These are phyloP conservation scores for Taxawa tesnikishii DNA, from an alignment of 2,329 filamentous ascomycete genomes.

Conservation along the genomic window DNA sequence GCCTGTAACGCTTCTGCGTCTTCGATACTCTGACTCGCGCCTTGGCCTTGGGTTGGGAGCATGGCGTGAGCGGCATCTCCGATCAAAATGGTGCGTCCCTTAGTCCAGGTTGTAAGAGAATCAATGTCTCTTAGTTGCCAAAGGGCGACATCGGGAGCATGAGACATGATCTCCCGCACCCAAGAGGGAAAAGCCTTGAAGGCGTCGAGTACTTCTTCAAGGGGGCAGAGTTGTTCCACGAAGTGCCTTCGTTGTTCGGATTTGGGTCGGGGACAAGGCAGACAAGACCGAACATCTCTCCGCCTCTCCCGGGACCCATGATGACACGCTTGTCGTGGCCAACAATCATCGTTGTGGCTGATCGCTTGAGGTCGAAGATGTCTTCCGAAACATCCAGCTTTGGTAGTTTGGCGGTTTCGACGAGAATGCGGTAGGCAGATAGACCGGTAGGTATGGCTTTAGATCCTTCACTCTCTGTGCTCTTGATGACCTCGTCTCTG, in stretches of 20 bases:
- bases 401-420: slow-evolving; percentile 13
- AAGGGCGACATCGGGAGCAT: slow-evolving; percentile 23
- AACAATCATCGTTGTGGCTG: slow-evolving; percentile 35
- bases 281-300: slow-evolving; percentile 30
- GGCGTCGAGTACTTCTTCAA: slow-evolving; percentile 24
- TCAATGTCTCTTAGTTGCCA: slow-evolving; percentile 36
- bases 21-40: slow-evolving; percentile 29
- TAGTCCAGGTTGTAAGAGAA: slow-evolving; percentile 24
- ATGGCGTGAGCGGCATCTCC: slow-evolving; percentile 27
- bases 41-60: slow-evolving; percentile 31
- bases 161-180: slow-evolving; percentile 21
- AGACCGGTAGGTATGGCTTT: slow-evolving; percentile 24
- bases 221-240: slow-evolving; percentile 27
- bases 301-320: slow-evolving; percentile 32
- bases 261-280: slow-evolving; percentile 32
- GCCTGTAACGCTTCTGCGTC: slow-evolving; percentile 25
- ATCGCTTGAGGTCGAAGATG: slow-evolving; percentile 21
- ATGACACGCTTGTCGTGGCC: slow-evolving; percentile 26
- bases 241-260: slow-evolving; percentile 25
- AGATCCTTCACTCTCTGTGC: too few relatives aligned
- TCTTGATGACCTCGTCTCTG: slow-evolving; percentile 3
- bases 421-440: slow-evolving; percentile 27
- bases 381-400: slow-evolving; percentile 6
- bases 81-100: slow-evolving; percentile 14
- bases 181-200: slow-evolving; percentile 30